phyloP scores from a whole-genome alignment of 331 rosid species.

The Rhamnella rubrinervis region DNA sequence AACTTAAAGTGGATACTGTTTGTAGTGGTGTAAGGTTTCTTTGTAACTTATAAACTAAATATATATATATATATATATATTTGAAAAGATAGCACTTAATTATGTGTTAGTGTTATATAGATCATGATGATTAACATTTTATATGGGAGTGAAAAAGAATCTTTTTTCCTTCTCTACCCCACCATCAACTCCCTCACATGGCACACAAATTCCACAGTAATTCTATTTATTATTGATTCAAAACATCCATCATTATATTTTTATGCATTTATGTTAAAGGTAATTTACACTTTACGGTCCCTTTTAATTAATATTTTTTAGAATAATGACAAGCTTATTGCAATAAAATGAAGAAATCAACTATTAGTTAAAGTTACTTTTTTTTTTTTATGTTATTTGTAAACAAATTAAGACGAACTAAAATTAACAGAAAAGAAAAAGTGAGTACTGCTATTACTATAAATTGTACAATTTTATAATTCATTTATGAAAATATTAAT shows the following conservation, averaged over 20 bases:
- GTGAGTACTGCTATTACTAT: no score
- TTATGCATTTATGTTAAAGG: no score
- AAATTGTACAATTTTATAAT: no score
- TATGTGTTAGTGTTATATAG: not conserved
- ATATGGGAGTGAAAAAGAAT: conserved; percentile 17
- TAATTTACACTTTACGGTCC: no score
- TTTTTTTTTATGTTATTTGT: no score
- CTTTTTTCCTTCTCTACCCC: conserved; percentile 18
- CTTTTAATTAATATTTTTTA: no score
- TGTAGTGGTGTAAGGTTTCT: conserved; percentile 29
- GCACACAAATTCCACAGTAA: conserved; percentile 15
- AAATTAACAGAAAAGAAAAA: no score
- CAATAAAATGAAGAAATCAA: no score
- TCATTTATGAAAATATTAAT: no score
- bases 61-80: conserved; percentile 2
- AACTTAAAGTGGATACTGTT: conserved; percentile 22
- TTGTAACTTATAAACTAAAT: conserved; percentile 4
- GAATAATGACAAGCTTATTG: no score
- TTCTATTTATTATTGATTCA: not conserved
- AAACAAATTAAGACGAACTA: no score
- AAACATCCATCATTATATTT: not conserved
- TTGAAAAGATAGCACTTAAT: conserved; percentile 13
- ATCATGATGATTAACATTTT: conserved; percentile 24
- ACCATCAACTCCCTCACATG: conserved; percentile 29
- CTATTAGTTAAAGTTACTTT: no score